Evolutionary conservation across 2,329 filamentous ascomycete species (phyloP), one percentile per base, ranked within the genome.

Genomic region (Rhinocladiella mackenziei): DNA sequence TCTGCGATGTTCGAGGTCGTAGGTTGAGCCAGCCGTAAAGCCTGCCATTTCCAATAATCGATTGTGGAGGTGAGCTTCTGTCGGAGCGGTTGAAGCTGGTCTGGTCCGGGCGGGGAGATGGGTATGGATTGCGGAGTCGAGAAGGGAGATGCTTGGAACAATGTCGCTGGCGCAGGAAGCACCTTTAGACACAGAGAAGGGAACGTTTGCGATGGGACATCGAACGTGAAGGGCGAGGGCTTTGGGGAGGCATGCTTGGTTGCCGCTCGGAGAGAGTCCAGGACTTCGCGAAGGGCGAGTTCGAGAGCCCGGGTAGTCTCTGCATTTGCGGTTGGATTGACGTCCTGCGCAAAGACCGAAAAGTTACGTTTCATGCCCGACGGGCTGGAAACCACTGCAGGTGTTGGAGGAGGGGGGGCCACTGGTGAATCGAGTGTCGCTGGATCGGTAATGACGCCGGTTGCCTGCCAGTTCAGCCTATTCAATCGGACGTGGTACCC

Each of bases 281-380:
- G 67, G 32, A 96, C 72, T 67, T 96, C 91, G 51, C 86, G 75
- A 56, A 96, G 67, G 5, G 91, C 89, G 61, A 96, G 68, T 67
- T 95, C 88, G 15, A 89, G 81, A 4, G 89, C 89, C 53, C 80
- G 79, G 14, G 84, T 83, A n/a, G 80, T 88, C 61, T 96, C 89
- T 6, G 46, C 41, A 17, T 39, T 40, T 26, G 9, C 40, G 7
- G 39, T 28, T 6, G 47, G 29, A 23, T 43, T 48, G 9, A 54
- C 19, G 20, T 57, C 55, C 42, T 53, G 48, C 39, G 58, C 34
- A 44, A 54, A 51, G 42, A 50, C 37, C 10, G 51, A 49, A 39
- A 53, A 57, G 37, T 40, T 51, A 19, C 55, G 48, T 37, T 57
- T 57, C 20, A 31, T 22, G 59, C 60, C 39, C 50, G 54, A 53